Evolutionary conservation across 257 asterid genomes (phyloP).

Genomic region (Nicotiana attenuata): DNA sequence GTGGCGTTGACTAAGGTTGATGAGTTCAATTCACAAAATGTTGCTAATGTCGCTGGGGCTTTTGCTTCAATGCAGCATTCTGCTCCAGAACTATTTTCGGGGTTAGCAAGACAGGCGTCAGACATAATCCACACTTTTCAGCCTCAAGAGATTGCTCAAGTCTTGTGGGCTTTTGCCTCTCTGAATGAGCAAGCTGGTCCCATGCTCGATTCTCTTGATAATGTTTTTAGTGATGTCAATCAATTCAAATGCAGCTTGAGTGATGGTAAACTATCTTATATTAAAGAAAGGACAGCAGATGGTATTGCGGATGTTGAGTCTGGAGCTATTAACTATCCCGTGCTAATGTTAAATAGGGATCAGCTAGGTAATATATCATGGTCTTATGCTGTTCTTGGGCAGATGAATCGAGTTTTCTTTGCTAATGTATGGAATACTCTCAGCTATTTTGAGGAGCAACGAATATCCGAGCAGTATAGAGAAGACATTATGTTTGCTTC

Average conservation of each 20-base stretch:
- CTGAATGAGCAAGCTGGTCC: constrained; percentile 63
- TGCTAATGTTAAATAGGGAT: constrained; percentile 51
- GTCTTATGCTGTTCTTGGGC: constrained; percentile 91
- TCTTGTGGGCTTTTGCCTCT: constrained; percentile 94
- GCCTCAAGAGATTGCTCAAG: constrained; percentile 86
- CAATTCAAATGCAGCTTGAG: constrained; percentile 37
- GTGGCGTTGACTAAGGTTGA: constrained; percentile 62
- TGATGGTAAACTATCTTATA: constrained; percentile 26
- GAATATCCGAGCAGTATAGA: constrained; percentile 56
- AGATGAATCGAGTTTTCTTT: constrained; percentile 51
- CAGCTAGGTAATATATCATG: constrained; percentile 78
- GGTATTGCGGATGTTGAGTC: constrained; percentile 2
- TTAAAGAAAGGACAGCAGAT: constrained; percentile 23
- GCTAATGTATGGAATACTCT: constrained; percentile 55
- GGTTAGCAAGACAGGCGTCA: constrained; percentile 58
- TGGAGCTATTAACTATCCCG: constrained; percentile 10
- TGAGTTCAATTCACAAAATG: constrained; percentile 84
- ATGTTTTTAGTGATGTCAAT: constrained; percentile 28
- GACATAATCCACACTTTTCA: constrained; percentile 55
- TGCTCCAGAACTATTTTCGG: constrained; percentile 67
- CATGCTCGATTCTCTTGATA: constrained; percentile 67
- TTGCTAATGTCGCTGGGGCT: constrained; percentile 90
- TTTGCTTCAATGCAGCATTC: constrained; percentile 97
- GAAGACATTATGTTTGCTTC: constrained; percentile 83
- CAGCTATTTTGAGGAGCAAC: constrained; percentile 52